Conservation (phyloP, 2,329 filamentous ascomycete species). For the Curvularia spicifera region DNA sequence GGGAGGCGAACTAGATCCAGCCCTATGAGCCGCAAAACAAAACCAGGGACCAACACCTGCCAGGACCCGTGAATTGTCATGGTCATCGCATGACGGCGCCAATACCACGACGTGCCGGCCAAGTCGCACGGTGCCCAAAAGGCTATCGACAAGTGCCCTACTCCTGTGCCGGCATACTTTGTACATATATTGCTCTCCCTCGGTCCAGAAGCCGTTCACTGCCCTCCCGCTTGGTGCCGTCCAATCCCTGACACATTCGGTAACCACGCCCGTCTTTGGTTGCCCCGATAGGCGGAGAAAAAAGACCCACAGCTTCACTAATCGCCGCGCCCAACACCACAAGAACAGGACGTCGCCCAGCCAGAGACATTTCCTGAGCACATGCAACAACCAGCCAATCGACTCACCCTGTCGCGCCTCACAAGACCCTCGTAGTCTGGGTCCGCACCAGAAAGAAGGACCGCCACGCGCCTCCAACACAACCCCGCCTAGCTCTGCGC, state of each 20-base stretch:
- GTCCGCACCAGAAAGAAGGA: slow-evolving; percentile 11
- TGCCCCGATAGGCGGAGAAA: slow-evolving; percentile 25
- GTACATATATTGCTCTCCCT: slow-evolving; percentile 7
- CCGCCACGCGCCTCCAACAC: slow-evolving; percentile 31
- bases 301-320: slow-evolving; percentile 26
- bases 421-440: slow-evolving; percentile 22
- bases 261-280: slow-evolving; percentile 22
- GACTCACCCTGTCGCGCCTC: slow-evolving; percentile 14
- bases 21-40: slow-evolving; percentile 17
- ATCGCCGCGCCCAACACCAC: slow-evolving; percentile 22
- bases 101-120: slow-evolving; percentile 8
- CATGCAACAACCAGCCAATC: slow-evolving; percentile 31
- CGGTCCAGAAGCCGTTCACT: slow-evolving; percentile 8
- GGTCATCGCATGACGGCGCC: slow-evolving; percentile 15
- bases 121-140: slow-evolving; percentile 3
- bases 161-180: slow-evolving; percentile 3
- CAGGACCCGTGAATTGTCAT: slow-evolving; percentile 15
- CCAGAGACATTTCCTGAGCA: slow-evolving; percentile 28
- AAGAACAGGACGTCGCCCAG: slow-evolving; percentile 22
- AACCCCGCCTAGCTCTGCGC: slow-evolving; percentile 26
- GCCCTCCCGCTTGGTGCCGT: slow-evolving; percentile 13
- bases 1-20: slow-evolving; percentile 4
- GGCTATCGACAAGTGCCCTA: background rate
- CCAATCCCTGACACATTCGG: slow-evolving; percentile 27
- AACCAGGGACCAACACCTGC: slow-evolving; percentile 10